Conservation (phyloP, 352 stramenopile genomes). For the Phytophthora hibernalis region DNA sequence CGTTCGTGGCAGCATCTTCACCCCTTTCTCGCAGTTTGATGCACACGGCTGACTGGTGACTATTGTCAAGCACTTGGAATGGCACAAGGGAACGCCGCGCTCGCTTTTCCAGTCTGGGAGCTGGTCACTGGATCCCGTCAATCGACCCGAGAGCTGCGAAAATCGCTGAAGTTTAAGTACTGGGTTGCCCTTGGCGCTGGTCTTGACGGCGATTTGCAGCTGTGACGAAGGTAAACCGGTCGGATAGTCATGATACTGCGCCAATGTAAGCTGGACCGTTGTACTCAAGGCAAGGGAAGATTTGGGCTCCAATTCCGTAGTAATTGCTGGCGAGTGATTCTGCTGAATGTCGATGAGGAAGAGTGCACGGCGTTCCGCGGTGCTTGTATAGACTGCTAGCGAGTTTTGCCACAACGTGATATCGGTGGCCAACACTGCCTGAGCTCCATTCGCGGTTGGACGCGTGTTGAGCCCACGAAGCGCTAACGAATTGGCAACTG, state of each 20-base stretch:
- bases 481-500: conserved; percentile 23
- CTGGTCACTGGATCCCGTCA: conserved; percentile 45
- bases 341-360: conserved; percentile 34
- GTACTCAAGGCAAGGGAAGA: conserved; percentile 29
- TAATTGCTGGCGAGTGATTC: conserved; percentile 4
- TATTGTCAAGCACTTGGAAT: conserved; percentile 53
- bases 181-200: conserved; percentile 27
- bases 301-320: conserved; percentile 10
- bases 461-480: conserved; percentile 1
- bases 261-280: conserved; percentile 54
- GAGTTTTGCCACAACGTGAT: conserved; percentile 39
- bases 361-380: conserved; percentile 20
- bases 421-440: conserved; percentile 22
- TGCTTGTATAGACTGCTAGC: conserved; percentile 36
- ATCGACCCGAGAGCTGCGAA: conserved; percentile 48
- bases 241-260: conserved; percentile 76
- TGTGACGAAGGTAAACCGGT: conserved; percentile 46
- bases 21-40: conserved; percentile 56
- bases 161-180: conserved; percentile 61
- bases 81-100: conserved; percentile 54
- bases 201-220: conserved; percentile 48
- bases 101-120: conserved; percentile 71
- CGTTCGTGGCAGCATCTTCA: conserved; percentile 22
- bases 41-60: conserved; percentile 52
- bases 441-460: not conserved